These are phyloP conservation scores for Erodium maritimum DNA, from an alignment of 345 rosid genomes.

Conservation along the genomic window DNA sequence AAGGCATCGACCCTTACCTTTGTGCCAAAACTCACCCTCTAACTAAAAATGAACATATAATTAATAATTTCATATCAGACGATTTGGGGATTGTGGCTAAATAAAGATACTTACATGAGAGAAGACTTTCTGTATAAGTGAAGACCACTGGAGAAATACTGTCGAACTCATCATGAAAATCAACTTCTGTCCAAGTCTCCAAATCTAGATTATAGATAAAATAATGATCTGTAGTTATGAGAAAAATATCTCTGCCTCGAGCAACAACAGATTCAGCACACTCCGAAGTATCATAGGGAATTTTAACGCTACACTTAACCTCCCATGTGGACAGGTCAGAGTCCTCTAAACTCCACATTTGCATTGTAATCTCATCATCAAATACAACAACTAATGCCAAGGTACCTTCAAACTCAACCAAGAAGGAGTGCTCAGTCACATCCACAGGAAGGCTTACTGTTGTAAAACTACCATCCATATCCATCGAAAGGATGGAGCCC, in stretches of 20 bases:
- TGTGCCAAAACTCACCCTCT: not conserved
- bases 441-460: not conserved
- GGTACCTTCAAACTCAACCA: conserved; percentile 8
- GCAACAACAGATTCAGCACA: conserved; percentile 8
- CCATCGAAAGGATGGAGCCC: conserved; percentile 1
- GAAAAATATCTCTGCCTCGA: conserved; percentile 8
- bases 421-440: not conserved
- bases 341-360: conserved; percentile 13
- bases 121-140: conserved; percentile 18
- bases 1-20: too few species aligned
- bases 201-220: conserved; percentile 10
- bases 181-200: conserved; percentile 1
- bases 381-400: conserved; percentile 10
- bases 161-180: not conserved
- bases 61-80: not conserved
- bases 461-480: not conserved
- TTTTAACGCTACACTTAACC: not conserved
- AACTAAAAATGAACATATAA: not conserved
- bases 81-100: not conserved
- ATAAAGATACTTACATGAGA: conserved; percentile 18
- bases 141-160: conserved; percentile 4
- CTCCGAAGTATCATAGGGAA: not conserved
- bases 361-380: conserved; percentile 8
- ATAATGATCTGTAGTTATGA: conserved; percentile 9
- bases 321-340: conserved; percentile 10